Base-by-base conservation (phyloP, 768 basidiomycete genomes). In the Chalciporus pseudorubinellus region DNA sequence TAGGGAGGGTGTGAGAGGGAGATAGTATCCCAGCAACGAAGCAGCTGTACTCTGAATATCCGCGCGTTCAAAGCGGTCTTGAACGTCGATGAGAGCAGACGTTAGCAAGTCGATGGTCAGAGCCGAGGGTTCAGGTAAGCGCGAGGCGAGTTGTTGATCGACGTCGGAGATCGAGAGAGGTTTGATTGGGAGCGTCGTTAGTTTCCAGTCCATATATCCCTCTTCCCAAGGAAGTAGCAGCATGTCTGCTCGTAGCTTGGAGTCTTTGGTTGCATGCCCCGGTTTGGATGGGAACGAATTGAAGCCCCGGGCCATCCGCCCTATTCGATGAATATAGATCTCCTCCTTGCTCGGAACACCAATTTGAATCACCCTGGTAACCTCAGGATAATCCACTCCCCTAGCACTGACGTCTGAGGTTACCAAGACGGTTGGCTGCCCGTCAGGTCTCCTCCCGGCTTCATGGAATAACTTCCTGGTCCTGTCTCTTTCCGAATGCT, bases 331-430 rank as follows among this genome's bases (percentile, higher is more conserved):
- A 44, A 93, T 74, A 65, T 97, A 95, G 57, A 85, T 80, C 19
- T 92, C 87, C 10, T 79, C 69, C 1, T 70, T 74, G 6, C 71
- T 65, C 2, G 95, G 94, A 7, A 89, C 74, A 45, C 95, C 94
- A 45, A 99, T 75, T 67, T 98, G 97, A 57, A 98, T 87, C 54
- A 95, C 88, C 34, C 93, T 84, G 0, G 90, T 91, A 19, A 94
- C 89, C 18, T 81, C 83, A 8, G 92, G 92, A 65, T 95, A 95
- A 67, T 95, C 91, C 40, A 95, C 80, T 14, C 91, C 91, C 51
- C 92, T 82, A 19, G 92, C 91, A 24, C 90, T 93, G 6, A 95
- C 84, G 58, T 95, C 93, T 1, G 92, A 93, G 4, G 85, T 88
- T 58, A 97, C 75, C 46, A 95, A 79, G 26, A 97, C 73, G 3